Evolutionary conservation across 441 rosid species (phyloP), one percentile per base, ranked within the genome.

Genomic region (Geranium incanum): DNA sequence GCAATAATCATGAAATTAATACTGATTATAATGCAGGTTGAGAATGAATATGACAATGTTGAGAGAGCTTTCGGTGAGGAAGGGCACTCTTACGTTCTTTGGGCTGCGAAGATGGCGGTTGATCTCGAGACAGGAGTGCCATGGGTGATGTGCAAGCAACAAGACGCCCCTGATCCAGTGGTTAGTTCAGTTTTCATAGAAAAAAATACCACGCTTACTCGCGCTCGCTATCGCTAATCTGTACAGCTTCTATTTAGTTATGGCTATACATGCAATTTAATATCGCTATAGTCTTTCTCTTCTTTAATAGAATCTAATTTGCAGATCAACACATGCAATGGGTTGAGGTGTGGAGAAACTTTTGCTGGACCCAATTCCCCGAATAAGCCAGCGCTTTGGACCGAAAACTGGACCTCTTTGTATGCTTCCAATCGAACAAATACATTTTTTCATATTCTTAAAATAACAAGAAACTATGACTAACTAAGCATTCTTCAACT

Each of bases 371-470:
- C 94, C 6, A 88, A 88, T 74, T 83, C 94, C 18, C 87, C 87
- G 0, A 78, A 84, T 45, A 88, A 88, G 72, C 91, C 94, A 0
- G 79, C 85, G 8, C 45, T 88, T 64, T 88, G 94, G 91, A 88
- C 94, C 21, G 94, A 88, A 69, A 78, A 87, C 11, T 88, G 94
- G 91, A 85, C 94, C 15, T 88, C 94, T 50, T 88, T 85, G 93
- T 88, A 80, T 48, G 81, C 39, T 74, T 67, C 50, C 18, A 38
- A 36, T 6, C 9, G 18, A 66, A 36, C 57, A 33, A 52, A 39
- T 5, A 60, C n/a, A 48, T 37, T 8, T 5, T 57, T 57, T 57
- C 23, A n/a, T 57, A 15, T 57, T 13, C 0, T n/a, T 16, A 57
- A 41, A 23, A 23, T 23, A 48, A 15, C 57, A 48, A 15, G 57